These are phyloP conservation scores for Metarhizium humberi DNA, from an alignment of 2,329 filamentous ascomycete species.

Conservation along the genomic window DNA sequence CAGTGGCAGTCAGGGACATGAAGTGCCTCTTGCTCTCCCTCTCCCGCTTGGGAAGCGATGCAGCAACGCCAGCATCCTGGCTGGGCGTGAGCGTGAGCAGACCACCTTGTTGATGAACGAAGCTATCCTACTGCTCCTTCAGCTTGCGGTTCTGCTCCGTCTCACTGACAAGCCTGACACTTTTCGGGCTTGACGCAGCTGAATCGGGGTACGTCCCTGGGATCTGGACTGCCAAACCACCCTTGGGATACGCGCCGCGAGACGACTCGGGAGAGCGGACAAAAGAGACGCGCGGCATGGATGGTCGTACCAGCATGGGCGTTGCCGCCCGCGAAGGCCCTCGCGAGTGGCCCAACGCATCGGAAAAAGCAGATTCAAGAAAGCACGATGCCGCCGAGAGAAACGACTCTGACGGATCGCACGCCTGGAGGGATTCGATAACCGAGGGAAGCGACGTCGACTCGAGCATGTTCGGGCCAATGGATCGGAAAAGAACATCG, in stretches of 20 bases:
- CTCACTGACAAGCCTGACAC: constrained; percentile 33
- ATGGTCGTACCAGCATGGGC: constrained; percentile 54
- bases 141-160: constrained; percentile 14
- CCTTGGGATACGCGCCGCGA: constrained; percentile 6
- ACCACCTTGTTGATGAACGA: constrained; percentile 10
- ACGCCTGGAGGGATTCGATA: constrained; percentile 64
- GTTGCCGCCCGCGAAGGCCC: constrained; percentile 58
- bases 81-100: background rate
- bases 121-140: constrained; percentile 21
- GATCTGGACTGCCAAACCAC: constrained; percentile 9
- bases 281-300: constrained; percentile 24
- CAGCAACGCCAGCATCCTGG: background rate
- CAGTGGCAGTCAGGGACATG: constrained; percentile 37
- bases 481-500: constrained; percentile 78
- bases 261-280: constrained; percentile 10
- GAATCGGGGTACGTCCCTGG: constrained; percentile 22
- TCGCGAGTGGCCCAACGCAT: constrained; percentile 46
- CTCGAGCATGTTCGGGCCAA: constrained; percentile 63
- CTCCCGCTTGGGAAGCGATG: constrained; percentile 24
- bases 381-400: constrained; percentile 67
- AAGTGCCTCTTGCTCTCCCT: constrained; percentile 15
- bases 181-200: constrained; percentile 26
- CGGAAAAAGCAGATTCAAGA: constrained; percentile 69
- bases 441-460: constrained; percentile 46
- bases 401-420: constrained; percentile 73